Conservation (phyloP, 2,329 filamentous ascomycete species). For the Aspergillus glaucus region DNA sequence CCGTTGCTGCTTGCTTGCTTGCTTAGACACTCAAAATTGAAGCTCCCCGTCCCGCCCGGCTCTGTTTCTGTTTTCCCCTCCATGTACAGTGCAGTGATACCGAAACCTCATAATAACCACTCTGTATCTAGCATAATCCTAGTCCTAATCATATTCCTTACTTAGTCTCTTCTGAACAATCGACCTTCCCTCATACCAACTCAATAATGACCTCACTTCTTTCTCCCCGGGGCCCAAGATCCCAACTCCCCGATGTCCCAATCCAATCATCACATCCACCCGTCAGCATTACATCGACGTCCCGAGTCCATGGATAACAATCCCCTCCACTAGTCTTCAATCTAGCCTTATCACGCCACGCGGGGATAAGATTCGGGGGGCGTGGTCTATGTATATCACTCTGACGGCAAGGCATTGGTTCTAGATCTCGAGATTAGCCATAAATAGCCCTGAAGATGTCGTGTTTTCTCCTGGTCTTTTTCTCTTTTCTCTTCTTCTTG, state of each 20-base stretch:
- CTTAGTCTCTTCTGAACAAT: not conserved
- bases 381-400: not conserved
- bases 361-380: not conserved
- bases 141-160: conserved; percentile 1
- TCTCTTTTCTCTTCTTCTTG: too few relatives aligned
- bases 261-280: not conserved
- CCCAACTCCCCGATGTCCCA: not conserved
- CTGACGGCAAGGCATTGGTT: too few relatives aligned
- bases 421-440: too few relatives aligned
- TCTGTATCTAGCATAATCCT: conserved; percentile 4
- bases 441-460: too few relatives aligned
- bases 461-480: too few relatives aligned
- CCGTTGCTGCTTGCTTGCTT: conserved; percentile 4
- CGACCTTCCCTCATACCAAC: not conserved
- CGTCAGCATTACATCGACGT: not conserved
- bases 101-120: conserved; percentile 12
- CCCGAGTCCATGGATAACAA: not conserved
- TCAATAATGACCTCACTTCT: not conserved
- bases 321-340: not conserved
- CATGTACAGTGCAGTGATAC: conserved; percentile 5
- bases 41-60: conserved; percentile 3
- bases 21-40: not conserved
- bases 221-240: not conserved
- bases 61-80: conserved; percentile 7
- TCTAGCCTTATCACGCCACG: not conserved